Percentiles rank a stretch among this genome's conserved stretches.
Evolutionary conservation across 176 grass and related monocot species (phyloP).

Genomic region (Poa pratensis): DNA sequence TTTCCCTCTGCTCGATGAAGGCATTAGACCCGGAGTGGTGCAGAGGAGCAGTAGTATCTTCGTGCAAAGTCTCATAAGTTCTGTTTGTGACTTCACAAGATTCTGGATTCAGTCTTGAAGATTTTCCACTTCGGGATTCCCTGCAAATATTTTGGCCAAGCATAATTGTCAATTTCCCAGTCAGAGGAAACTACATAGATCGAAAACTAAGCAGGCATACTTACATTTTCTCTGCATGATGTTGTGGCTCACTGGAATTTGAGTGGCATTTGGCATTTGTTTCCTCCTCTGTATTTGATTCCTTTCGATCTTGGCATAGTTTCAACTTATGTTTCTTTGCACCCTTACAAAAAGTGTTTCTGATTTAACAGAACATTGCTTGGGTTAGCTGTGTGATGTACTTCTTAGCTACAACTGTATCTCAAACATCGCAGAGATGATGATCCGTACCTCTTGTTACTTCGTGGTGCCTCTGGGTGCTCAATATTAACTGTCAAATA

Average conservation of each 20-base stretch:
- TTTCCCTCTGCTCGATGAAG: no score
- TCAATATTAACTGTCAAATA: slow-evolving; percentile 19
- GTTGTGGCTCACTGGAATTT: background rate
- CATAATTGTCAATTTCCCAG: background rate
- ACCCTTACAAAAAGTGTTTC: slow-evolving; percentile 34
- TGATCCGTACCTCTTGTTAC: slow-evolving; percentile 29
- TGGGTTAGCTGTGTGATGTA: slow-evolving; percentile 10
- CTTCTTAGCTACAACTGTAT: slow-evolving; percentile 13
- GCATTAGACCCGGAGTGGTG: background rate
- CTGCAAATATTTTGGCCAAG: slow-evolving; percentile 26
- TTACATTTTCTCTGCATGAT: slow-evolving; percentile 31
- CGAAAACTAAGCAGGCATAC: background rate
- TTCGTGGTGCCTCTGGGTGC: slow-evolving; percentile 9
- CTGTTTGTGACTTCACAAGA: background rate
- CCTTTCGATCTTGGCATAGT: slow-evolving; percentile 12
- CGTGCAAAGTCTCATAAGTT: background rate
- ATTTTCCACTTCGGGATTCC: slow-evolving; percentile 34
- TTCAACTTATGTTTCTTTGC: slow-evolving; percentile 27
- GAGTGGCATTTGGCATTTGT: slow-evolving; percentile 1
- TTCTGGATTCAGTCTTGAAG: slow-evolving; percentile 28
- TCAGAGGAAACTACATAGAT: slow-evolving; percentile 3
- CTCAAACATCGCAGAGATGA: slow-evolving; percentile 24
- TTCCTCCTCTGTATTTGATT: background rate
- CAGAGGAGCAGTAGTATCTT: slow-evolving; percentile 20
- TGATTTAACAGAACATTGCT: slow-evolving; percentile 35